A percentile compares a stretch with the other conserved stretches of the same genome.
These are phyloP conservation scores for Castanea sativa DNA, from an alignment of 306 rosid species.

Conservation along the genomic window DNA sequence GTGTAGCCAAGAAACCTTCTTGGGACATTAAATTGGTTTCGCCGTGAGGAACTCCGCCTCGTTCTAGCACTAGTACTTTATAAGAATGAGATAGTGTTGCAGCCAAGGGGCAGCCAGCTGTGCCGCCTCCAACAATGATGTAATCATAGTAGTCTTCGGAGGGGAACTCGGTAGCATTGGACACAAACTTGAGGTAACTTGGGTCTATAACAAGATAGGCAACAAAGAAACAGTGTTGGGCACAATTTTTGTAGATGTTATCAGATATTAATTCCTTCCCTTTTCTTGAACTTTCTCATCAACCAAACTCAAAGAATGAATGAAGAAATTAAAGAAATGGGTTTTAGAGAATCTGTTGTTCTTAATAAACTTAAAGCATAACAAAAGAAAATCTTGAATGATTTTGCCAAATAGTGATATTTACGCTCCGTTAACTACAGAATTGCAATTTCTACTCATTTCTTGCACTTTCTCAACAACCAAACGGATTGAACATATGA, in stretches of 20 bases:
- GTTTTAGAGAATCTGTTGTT: not conserved
- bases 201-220: slow-evolving; percentile 23
- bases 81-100: slow-evolving; percentile 60
- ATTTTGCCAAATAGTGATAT: not conserved
- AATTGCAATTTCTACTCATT: not conserved
- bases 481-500: not conserved
- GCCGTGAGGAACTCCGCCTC: slow-evolving; percentile 56
- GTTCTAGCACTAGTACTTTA: slow-evolving; percentile 67
- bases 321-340: not conserved
- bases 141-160: slow-evolving; percentile 76
- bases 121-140: slow-evolving; percentile 89
- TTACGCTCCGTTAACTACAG: not conserved
- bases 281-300: not conserved
- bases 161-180: slow-evolving; percentile 68
- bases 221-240: not conserved
- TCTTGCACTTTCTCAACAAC: slow-evolving; percentile 3
- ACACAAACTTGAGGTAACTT: slow-evolving; percentile 46
- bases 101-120: slow-evolving; percentile 90
- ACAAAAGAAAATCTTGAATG: not conserved
- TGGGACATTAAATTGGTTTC: slow-evolving; percentile 54
- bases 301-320: not conserved
- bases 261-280: not conserved
- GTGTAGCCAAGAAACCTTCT: slow-evolving; percentile 79
- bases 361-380: not conserved
- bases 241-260: not conserved